These are phyloP conservation scores for Boletus albobrunnescens DNA, from an alignment of 1,284 basidiomycete species.

Conservation along the genomic window DNA sequence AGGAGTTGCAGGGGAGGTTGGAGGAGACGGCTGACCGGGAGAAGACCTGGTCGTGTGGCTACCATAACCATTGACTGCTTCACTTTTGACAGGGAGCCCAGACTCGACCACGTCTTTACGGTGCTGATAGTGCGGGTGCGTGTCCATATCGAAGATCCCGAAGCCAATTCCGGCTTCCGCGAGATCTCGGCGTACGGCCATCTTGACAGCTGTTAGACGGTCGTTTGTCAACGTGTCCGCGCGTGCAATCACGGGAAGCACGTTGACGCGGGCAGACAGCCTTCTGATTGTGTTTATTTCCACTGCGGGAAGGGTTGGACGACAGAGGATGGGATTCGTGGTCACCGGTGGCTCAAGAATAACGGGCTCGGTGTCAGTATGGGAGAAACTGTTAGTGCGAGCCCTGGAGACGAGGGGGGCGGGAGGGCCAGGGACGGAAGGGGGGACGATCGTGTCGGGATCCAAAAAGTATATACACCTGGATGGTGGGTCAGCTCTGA, in stretches of 20 bases:
- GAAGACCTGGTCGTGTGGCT: constrained; percentile 47
- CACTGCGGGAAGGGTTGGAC: constrained; percentile 62
- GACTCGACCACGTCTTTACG: constrained; percentile 38
- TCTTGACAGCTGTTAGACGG: constrained; percentile 69
- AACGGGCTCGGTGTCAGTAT: constrained; percentile 64
- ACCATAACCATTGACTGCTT: constrained; percentile 48
- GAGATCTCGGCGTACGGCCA: constrained; percentile 72
- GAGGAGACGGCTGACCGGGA: constrained; percentile 50
- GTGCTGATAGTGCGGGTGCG: constrained; percentile 47
- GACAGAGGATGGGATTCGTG: constrained; percentile 61
- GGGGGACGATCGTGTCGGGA: constrained; percentile 70
- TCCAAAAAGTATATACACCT: constrained; percentile 81
- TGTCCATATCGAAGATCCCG: constrained; percentile 75
- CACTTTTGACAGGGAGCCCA: constrained; percentile 38
- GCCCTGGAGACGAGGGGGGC: constrained; percentile 60
- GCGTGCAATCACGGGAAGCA: constrained; percentile 91
- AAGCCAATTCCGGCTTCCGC: constrained; percentile 79
- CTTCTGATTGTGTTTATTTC: constrained; percentile 90
- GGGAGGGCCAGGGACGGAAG: constrained; percentile 56
- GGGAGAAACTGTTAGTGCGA: constrained; percentile 64
- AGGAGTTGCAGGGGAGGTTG: constrained; percentile 55
- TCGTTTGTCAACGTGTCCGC: constrained; percentile 92
- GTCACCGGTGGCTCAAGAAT: constrained; percentile 75
- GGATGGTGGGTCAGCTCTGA: constrained; percentile 25
- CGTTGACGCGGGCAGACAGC: constrained; percentile 88